These are phyloP conservation scores for Melaleuca alternifolia DNA, from an alignment of 345 rosid genomes.

Conservation along the genomic window DNA sequence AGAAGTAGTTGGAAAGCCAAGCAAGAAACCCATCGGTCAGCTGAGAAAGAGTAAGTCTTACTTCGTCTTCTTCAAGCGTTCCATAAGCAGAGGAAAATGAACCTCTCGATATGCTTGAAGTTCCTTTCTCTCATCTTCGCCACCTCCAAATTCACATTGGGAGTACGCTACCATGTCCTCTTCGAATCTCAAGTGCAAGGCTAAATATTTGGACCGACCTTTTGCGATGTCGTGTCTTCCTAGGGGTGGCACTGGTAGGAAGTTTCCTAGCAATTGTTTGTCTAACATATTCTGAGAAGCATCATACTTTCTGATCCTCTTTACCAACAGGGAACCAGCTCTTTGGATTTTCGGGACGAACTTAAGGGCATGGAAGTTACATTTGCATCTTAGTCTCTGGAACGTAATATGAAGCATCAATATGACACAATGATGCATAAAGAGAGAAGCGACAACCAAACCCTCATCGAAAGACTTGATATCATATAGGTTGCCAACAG, in stretches of 20 bases:
- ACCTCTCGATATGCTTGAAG: slow-evolving; percentile 68
- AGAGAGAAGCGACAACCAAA: neutral
- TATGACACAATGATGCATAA: neutral
- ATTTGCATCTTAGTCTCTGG: slow-evolving; percentile 85
- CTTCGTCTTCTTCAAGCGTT: slow-evolving; percentile 52
- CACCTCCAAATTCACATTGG: slow-evolving; percentile 82
- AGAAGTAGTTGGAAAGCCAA: neutral
- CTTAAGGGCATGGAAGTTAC: slow-evolving; percentile 83
- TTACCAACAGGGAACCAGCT: slow-evolving; percentile 50
- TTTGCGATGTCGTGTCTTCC: slow-evolving; percentile 10
- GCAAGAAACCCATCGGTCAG: neutral
- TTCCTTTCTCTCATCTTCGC: slow-evolving; percentile 55
- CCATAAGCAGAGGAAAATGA: slow-evolving; percentile 74
- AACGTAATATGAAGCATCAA: neutral
- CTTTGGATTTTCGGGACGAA: slow-evolving; percentile 68
- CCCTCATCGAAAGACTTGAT: neutral
- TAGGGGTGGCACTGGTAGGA: slow-evolving; percentile 13
- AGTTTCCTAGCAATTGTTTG: slow-evolving; percentile 56
- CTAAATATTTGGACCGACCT: slow-evolving; percentile 49
- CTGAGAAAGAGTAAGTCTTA: slow-evolving; percentile 13
- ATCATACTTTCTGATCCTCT: slow-evolving; percentile 54
- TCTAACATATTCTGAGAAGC: slow-evolving; percentile 33
- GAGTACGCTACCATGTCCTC: slow-evolving; percentile 97
- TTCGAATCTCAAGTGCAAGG: slow-evolving; percentile 86
- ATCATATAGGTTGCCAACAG: neutral